Base-by-base conservation (phyloP, 306 rosid genomes). In the Casuarina glauca region DNA sequence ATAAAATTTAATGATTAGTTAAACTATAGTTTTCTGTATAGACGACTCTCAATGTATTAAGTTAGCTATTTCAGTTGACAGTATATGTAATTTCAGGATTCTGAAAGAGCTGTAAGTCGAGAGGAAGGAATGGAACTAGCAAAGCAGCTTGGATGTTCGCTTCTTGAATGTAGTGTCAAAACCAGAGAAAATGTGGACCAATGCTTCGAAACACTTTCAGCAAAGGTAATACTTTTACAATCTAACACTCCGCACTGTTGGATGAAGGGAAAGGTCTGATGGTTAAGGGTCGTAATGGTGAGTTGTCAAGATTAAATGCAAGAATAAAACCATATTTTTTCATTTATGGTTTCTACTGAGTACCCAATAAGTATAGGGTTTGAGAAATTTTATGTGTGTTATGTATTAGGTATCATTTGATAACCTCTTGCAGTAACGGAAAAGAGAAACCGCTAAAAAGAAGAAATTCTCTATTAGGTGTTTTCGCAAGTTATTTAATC, bases 131-230 rank as follows among this genome's bases (percentile, higher is more conserved):
- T 87, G 35, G 89, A 89, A 20, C 90, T 95, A 19, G 96, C 97
- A 38, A 74, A 91, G 62, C 93, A 91, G 78, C 89, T 91, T 45
- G 99, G 97, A 76, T 89, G 90, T n/a, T 35, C 81, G 86, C 93
- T 93, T 86, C 83, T 85, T 32, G 99, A 95, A 84, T 93, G 99
- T 62, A 95, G 99, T 79, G 99, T 97, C 55, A 95, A 91, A 84
- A 91, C 97, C 41, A 78, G 96, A 84, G 93, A 88, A 77, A 95
- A 95, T 48, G 99, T 93, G 82, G 97, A 88, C 81, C 82, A 67
- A 36, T 93, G 97, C 90, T 93, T 93, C 26, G 83, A 95, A 85
- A 93, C 91, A 61, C 97, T 95, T 82, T 86, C 93, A 48, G 78
- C 86, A 42, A 93, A 93, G 99, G 99, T 95, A 89, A 61, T 32